Evolutionary conservation across 352 stramenopile species (phyloP).

Genomic region (Pythium rishiriense): DNA sequence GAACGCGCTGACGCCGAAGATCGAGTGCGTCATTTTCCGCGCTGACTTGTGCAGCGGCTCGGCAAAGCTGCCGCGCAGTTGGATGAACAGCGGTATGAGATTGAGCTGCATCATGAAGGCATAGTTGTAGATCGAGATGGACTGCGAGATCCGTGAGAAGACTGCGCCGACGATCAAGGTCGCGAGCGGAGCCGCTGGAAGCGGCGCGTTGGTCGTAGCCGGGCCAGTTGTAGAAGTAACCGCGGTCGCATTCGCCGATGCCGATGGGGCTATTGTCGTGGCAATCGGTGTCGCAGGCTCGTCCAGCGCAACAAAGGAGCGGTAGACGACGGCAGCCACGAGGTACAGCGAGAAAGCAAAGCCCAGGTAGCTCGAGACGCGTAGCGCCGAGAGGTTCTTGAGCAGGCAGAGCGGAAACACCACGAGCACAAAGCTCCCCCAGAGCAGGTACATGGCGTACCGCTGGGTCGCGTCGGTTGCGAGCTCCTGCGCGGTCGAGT

Average conservation of each 20-base stretch:
- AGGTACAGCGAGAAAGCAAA: conserved; percentile 71
- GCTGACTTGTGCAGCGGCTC: conserved; percentile 48
- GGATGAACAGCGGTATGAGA: conserved; percentile 71
- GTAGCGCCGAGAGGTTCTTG: conserved; percentile 66
- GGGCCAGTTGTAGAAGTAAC: not conserved
- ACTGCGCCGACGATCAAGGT: conserved; percentile 24
- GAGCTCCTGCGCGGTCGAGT: not conserved
- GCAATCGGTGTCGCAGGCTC: not conserved
- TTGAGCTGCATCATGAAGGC: conserved; percentile 89
- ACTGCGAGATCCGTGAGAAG: conserved; percentile 50
- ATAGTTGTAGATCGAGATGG: conserved; percentile 80
- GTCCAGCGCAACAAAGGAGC: conserved; percentile 37
- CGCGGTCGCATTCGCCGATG: not conserved
- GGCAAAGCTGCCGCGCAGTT: conserved; percentile 57
- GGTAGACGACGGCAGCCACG: conserved; percentile 54
- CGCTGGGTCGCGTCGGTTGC: conserved; percentile 17
- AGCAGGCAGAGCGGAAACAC: conserved; percentile 73
- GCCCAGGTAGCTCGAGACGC: conserved; percentile 69
- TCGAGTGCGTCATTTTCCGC: conserved; percentile 55
- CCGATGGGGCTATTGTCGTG: conserved; percentile 8
- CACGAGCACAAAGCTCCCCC: conserved; percentile 45
- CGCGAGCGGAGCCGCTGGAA: not conserved
- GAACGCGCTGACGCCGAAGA: conserved; percentile 48
- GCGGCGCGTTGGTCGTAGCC: not conserved
- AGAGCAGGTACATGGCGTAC: conserved; percentile 53